Evolutionary conservation across 2,329 filamentous ascomycete genomes (phyloP), one percentile per base, ranked within the genome.

Genomic region (Penicillium nordicum): DNA sequence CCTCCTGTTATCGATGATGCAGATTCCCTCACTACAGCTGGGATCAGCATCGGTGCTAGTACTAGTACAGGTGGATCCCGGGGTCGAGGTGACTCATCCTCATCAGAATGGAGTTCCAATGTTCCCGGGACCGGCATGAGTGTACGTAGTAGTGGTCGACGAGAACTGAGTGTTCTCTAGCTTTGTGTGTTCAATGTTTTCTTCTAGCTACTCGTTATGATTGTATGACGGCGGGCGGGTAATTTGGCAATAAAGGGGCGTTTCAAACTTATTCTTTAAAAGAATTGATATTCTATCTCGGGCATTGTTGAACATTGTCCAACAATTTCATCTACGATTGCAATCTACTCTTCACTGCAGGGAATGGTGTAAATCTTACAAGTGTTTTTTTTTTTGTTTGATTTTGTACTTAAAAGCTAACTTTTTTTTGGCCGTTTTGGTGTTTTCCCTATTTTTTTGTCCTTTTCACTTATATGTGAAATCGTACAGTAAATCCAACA

Each of bases 161-260:
- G 63, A 50, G 67, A 73, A 60, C 48, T 73, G 53, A 69, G 68
- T 58, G 68, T 71, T 61, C 53, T 67, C 51, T 72, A 44, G 49
- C 30, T 55, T 43, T 46, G n/a, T 14, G 48, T 46, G 44, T 18
- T 18, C 18, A 18, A 18, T 18, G 18, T 50, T 38, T 49, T 52
- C 50, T 54, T 45, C 54, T 40, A 29, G 55, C 50, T 53, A 45
- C 56, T 44, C 27, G 56, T 53, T 40, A 57, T 55, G 55, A 57
- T 37, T 57, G n/a, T 53, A 57, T 57, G 54, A 57, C 25, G 38
- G 49, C 25, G 38, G 50, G 27, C 27, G 30, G 44, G 18, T 52
- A 36, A 30, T n/a, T 25, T 27, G 36, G 38, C 38, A 30, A 49
- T 49, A 40, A 29, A 41, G 49, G 44, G 51, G 51, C 51, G 51